phyloP scores from a whole-genome alignment of 2,329 filamentous ascomycete species.

The Hypoxylon sp. region DNA sequence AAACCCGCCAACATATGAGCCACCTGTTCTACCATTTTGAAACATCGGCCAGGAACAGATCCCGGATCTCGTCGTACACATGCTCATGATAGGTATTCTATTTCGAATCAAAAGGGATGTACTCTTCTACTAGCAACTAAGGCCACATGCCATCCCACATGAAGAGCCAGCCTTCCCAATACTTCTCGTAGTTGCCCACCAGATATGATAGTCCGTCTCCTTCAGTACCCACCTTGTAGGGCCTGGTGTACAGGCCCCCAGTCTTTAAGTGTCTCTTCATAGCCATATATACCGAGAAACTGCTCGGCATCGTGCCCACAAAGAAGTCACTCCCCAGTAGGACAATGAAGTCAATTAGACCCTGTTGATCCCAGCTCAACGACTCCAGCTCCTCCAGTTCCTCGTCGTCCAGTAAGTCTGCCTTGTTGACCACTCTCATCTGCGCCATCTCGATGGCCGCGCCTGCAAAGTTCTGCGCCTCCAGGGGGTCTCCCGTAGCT shows the following conservation, averaged over 20 bases:
- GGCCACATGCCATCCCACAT: conserved; percentile 64
- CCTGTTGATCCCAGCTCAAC: conserved; percentile 63
- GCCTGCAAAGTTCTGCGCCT: conserved; percentile 58
- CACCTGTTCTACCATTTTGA: background rate
- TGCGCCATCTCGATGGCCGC: conserved; percentile 54
- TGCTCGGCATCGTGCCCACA: conserved; percentile 63
- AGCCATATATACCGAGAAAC: conserved; percentile 64
- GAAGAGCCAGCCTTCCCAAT: conserved; percentile 66
- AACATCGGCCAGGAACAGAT: background rate
- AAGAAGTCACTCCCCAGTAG: conserved; percentile 60
- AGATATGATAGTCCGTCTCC: conserved; percentile 62
- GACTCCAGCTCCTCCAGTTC: conserved; percentile 56
- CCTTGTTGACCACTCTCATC: conserved; percentile 59
- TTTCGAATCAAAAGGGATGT: conserved; percentile 7
- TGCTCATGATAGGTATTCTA: background rate
- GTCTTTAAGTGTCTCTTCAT: conserved; percentile 61
- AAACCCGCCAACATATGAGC: background rate
- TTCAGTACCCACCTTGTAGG: conserved; percentile 61
- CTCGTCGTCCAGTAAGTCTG: conserved; percentile 53
- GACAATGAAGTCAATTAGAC: conserved; percentile 60
- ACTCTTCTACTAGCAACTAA: conserved; percentile 35
- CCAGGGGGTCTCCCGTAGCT: conserved; percentile 62
- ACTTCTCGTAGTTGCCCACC: conserved; percentile 61
- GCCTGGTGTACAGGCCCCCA: conserved; percentile 59
- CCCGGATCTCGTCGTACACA: background rate